phyloP scores from a whole-genome alignment of 768 basidiomycete species.

The Mycena belliarum region DNA sequence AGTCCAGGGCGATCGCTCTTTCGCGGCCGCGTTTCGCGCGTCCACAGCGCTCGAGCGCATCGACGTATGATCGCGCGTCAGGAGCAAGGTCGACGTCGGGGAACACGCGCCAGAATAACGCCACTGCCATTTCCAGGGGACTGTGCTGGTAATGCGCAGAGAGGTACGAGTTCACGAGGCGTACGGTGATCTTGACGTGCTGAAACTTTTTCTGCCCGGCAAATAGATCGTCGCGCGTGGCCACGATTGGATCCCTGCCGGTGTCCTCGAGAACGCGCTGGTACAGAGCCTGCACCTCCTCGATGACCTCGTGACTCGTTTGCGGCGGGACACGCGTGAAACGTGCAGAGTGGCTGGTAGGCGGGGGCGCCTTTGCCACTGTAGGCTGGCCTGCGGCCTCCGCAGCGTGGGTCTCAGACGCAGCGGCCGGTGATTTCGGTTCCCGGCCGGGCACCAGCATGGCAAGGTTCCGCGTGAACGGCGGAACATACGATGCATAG shows the following conservation, averaged over 20 bases:
- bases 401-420: not conserved
- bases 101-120: constrained; percentile 55
- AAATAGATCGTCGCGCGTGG: constrained; percentile 2
- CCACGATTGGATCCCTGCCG: constrained; percentile 8
- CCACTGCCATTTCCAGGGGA: constrained; percentile 47
- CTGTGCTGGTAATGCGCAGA: constrained; percentile 67
- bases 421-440: not conserved
- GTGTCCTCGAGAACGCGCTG: constrained; percentile 53
- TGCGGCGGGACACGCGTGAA: constrained; percentile 71
- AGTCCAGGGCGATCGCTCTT: constrained; percentile 45
- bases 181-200: constrained; percentile 56
- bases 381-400: constrained; percentile 6
- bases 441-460: constrained; percentile 35
- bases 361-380: not conserved
- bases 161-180: constrained; percentile 79
- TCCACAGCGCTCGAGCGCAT: constrained; percentile 70
- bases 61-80: constrained; percentile 59
- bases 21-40: constrained; percentile 44
- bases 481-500: constrained; percentile 78
- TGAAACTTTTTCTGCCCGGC: constrained; percentile 46
- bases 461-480: constrained; percentile 58
- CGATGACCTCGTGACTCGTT: constrained; percentile 66
- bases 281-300: constrained; percentile 71
- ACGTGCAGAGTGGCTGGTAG: constrained; percentile 2
- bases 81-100: constrained; percentile 39